Base-by-base conservation (phyloP, 495 filamentous ascomycete species). In the Jackrogersella minutella region DNA sequence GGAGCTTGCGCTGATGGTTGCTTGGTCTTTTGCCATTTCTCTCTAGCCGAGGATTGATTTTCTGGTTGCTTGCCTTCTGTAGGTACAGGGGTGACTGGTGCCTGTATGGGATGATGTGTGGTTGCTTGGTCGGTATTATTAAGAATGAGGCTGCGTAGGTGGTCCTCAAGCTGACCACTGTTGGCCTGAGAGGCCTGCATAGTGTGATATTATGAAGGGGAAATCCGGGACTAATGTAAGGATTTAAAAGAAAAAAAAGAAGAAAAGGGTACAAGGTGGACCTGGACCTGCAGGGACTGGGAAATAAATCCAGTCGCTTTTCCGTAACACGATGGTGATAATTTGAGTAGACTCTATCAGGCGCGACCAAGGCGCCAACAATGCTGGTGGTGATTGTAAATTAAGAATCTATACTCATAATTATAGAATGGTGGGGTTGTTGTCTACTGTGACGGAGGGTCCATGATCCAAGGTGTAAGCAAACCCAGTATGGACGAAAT, bases 71-170 rank as follows among this genome's bases (percentile, higher is more conserved):
- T 40, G 8, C 17, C 40, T 22, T 30, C 37, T 14, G 17, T 22
- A 46, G 40, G 31, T 19, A 33, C 13, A 44, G 64, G 30, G 50
- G 54, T 14, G 28, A 14, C 22, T 17, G 56, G 57, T 34, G 28
- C 33, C 31, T 19, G 62, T n/a, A n/a, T n/a, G n/a, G 33, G 26
- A 8, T 54, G 40, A 16, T 50, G 21, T 34, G n/a, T 11, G 6
- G 54, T 7, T 21, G 58, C 43, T 22, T 26, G 57, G 9, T 70
- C 63, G 7, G 75, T 61, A 40, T 72, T 73, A 43, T 37, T 73
- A 61, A 83, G 71, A 33, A 82, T 82, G 51, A 83, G 65, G 47
- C 52, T 72, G 51, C 80, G 75, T n/a, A 82, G 70, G 10, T 66
- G 80, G 36, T 74, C 72, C 69, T 83, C 80, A 24, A 83, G 76